Evolutionary conservation across 116 monocot genomes (phyloP).

Genomic region (Phalaenopsis hybrid): DNA sequence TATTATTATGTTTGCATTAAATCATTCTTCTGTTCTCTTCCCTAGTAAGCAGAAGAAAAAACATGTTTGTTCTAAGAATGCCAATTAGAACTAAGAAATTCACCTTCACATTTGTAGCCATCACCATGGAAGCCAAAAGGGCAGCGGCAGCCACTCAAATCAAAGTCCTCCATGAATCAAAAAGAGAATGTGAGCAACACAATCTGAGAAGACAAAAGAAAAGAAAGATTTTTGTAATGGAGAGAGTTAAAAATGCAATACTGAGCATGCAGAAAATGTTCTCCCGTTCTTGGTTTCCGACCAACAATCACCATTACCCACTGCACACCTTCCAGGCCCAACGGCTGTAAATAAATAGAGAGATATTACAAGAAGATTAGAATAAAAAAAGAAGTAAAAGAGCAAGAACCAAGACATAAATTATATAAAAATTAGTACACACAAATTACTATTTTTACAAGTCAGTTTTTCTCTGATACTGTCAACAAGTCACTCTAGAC

Average conservation of each 20-base stretch:
- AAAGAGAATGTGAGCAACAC: constrained; percentile 7
- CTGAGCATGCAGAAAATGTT: constrained; percentile 64
- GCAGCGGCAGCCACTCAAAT: constrained; percentile 58
- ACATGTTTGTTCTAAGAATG: background rate
- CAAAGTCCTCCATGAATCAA: constrained; percentile 31
- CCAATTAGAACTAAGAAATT: background rate
- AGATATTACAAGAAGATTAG: background rate
- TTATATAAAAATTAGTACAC: too few species aligned
- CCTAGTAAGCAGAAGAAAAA: background rate
- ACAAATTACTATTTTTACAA: too few species aligned
- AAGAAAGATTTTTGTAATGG: background rate
- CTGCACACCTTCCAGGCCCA: constrained; percentile 68
- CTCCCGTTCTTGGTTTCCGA: constrained; percentile 34
- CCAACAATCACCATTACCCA: constrained; percentile 73
- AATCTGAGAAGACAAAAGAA: background rate
- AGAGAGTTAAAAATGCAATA: constrained; percentile 20
- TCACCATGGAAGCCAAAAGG: constrained; percentile 69
- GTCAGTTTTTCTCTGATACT: too few species aligned
- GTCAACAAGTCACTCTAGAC: too few species aligned
- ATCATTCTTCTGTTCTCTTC: background rate
- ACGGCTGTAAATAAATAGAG: constrained; percentile 34
- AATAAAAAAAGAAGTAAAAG: background rate
- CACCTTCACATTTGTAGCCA: constrained; percentile 69
- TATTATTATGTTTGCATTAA: constrained; percentile 1
- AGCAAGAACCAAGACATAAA: background rate